A percentile compares a stretch with the other conserved stretches of the same genome.
Evolutionary conservation across 768 basidiomycete species (phyloP).

Genomic region (Mrakia gelida): DNA sequence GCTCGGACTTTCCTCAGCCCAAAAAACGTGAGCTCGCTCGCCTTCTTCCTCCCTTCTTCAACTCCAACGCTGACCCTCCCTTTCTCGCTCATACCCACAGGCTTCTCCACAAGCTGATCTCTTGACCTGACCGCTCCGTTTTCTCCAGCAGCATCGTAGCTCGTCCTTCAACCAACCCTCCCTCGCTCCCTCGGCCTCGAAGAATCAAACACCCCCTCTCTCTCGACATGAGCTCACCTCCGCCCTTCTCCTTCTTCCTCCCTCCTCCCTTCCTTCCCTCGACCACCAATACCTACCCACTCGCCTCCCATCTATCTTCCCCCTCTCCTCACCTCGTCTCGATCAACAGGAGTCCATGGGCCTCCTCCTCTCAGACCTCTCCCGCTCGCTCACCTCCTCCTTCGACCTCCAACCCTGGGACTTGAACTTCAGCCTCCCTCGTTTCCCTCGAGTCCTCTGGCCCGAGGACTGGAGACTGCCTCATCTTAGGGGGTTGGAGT

Average conservation of each 20-base stretch:
- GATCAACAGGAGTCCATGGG: background rate
- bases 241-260: background rate
- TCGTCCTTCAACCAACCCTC: background rate
- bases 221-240: background rate
- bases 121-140: no score
- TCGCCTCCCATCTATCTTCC: background rate
- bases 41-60: no score
- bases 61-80: no score
- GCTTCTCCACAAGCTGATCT: background rate
- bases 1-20: no score
- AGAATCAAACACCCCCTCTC: no score
- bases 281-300: no score
- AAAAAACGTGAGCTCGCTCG: background rate
- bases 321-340: background rate
- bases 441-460: background rate
- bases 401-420: background rate
- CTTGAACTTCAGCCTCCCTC: background rate
- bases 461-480: background rate
- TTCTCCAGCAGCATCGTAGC: no score
- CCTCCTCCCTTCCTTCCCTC: background rate
- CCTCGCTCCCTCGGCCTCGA: background rate
- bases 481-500: background rate
- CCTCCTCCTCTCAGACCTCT: constrained; percentile 3
- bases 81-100: background rate
- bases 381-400: background rate